These are phyloP conservation scores for Botrytis cinerea DNA, from an alignment of 2,329 filamentous ascomycete species.

Conservation along the genomic window DNA sequence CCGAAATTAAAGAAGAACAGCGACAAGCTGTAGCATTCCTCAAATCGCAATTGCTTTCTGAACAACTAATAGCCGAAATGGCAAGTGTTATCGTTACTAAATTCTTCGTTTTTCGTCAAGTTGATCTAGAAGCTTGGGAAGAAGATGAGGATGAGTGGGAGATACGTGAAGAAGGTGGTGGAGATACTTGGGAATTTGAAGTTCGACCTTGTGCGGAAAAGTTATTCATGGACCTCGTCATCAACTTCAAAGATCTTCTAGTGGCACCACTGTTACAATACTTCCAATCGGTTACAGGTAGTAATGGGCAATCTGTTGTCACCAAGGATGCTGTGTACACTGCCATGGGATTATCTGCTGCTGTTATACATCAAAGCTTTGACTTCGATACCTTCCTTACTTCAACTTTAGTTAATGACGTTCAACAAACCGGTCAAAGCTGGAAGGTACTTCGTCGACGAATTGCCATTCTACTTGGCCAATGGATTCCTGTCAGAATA, in stretches of 20 bases:
- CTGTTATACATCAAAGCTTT: constrained; percentile 71
- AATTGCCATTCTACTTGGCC: constrained; percentile 83
- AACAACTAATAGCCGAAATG: constrained; percentile 75
- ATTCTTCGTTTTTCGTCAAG: constrained; percentile 83
- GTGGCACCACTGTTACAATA: constrained; percentile 78
- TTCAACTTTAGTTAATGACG: constrained; percentile 74
- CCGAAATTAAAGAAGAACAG: constrained; percentile 75
- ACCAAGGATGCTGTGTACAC: constrained; percentile 95
- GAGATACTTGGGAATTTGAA: constrained; percentile 88
- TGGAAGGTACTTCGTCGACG: constrained; percentile 85
- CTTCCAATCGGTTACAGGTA: constrained; percentile 74
- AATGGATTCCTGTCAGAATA: constrained; percentile 84
- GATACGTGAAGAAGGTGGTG: constrained; percentile 79
- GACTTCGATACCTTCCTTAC: constrained; percentile 82
- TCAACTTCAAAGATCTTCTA: constrained; percentile 82
- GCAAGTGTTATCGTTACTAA: constrained; percentile 83
- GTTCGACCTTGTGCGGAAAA: constrained; percentile 92
- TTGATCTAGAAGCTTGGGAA: constrained; percentile 89
- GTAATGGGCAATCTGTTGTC: constrained; percentile 64
- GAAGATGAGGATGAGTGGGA: constrained; percentile 97
- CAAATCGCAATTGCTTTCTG: constrained; percentile 72
- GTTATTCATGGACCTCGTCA: constrained; percentile 86
- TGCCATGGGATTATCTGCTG: constrained; percentile 82
- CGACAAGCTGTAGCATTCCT: constrained; percentile 67
- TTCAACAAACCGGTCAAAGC: constrained; percentile 60